These are phyloP conservation scores for Cylindrodendrum hubeiense DNA, from an alignment of 2,329 filamentous ascomycete species.

Conservation along the genomic window DNA sequence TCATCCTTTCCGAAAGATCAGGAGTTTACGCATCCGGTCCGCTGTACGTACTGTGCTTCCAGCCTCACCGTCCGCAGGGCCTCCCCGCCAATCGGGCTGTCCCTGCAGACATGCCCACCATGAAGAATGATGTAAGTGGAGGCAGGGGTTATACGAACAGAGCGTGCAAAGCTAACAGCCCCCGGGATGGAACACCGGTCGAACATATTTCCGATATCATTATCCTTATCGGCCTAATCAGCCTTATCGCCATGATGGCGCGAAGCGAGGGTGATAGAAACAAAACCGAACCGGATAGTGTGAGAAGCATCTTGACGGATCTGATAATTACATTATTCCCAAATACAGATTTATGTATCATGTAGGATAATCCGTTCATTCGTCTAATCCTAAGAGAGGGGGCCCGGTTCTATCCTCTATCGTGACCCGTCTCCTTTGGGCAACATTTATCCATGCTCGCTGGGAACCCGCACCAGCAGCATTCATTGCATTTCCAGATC, in stretches of 20 bases:
- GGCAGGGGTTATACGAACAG: conserved; percentile 11
- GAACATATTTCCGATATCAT: not conserved
- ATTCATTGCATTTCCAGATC: conserved; percentile 42
- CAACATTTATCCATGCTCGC: conserved; percentile 38
- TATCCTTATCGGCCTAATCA: not conserved
- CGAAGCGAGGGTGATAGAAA: not conserved
- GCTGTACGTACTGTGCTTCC: not conserved
- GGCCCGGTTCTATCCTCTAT: conserved; percentile 44
- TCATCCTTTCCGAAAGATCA: not conserved
- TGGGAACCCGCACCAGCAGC: conserved; percentile 38
- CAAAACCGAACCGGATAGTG: not conserved
- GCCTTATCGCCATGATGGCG: not conserved
- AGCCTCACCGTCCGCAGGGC: not conserved
- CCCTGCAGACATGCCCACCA: conserved; percentile 11
- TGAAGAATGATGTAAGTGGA: conserved; percentile 24
- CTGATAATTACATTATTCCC: conserved; percentile 11
- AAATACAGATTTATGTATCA: conserved; percentile 35
- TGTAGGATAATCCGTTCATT: conserved; percentile 43
- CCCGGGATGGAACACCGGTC: not conserved
- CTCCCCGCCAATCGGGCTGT: conserved; percentile 16
- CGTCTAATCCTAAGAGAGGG: conserved; percentile 42
- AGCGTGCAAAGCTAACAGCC: too few relatives aligned
- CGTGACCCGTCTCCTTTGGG: conserved; percentile 33
- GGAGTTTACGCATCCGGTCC: not conserved
- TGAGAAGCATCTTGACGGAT: not conserved